These are phyloP conservation scores for Gypsophila paniculata DNA, from an alignment of 179 eudicot genomes.

Conservation along the genomic window DNA sequence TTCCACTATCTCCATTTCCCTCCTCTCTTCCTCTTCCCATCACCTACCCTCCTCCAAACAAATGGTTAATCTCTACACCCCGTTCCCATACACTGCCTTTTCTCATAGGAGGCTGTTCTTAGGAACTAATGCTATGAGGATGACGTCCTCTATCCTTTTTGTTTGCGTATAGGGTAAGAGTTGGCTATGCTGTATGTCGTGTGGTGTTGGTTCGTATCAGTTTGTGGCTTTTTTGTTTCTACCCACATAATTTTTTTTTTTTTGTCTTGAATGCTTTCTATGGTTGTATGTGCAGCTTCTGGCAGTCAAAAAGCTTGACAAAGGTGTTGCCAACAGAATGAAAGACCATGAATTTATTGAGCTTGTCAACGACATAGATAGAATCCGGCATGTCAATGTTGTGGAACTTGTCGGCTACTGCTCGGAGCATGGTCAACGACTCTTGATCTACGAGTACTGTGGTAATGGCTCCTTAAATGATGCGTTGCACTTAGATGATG, in stretches of 20 bases:
- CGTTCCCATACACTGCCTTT: background rate
- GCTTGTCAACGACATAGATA: conserved; percentile 47
- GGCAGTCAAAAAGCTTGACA: conserved; percentile 69
- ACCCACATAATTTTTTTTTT: background rate
- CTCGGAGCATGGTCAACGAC: conserved; percentile 55
- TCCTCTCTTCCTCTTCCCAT: background rate
- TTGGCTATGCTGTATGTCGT: background rate
- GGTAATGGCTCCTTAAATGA: conserved; percentile 57
- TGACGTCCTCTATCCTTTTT: background rate
- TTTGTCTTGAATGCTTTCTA: conserved; percentile 1
- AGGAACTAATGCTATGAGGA: background rate
- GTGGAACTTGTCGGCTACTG: conserved; percentile 67
- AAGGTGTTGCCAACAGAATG: conserved; percentile 36
- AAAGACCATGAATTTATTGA: conserved; percentile 55
- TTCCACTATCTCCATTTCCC: background rate
- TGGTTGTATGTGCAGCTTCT: conserved; percentile 35
- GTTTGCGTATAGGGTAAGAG: background rate
- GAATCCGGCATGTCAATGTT: conserved; percentile 55
- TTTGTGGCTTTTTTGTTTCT: background rate
- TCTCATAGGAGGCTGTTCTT: background rate
- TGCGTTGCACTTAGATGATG: conserved; percentile 59
- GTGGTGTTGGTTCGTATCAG: background rate
- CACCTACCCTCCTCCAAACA: background rate
- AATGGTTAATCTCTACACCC: background rate
- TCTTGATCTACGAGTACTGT: conserved; percentile 59